Evolutionary conservation across 192 early-diverging fungal species (phyloP).

Genomic region (Backusella macrospora): DNA sequence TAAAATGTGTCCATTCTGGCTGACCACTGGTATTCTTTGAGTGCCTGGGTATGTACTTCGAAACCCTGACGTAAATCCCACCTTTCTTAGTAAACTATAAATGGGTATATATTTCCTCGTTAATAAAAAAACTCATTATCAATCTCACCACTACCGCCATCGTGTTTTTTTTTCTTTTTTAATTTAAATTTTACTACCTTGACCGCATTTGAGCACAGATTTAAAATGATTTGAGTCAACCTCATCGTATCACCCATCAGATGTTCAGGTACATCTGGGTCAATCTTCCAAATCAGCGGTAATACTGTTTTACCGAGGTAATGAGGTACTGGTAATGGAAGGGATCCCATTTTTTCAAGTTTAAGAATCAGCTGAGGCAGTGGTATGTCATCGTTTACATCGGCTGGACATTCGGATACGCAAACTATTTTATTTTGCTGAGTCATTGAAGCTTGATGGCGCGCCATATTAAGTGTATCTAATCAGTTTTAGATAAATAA

Average conservation of each 20-base stretch:
- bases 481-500: slow-evolving; percentile 13
- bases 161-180: not conserved
- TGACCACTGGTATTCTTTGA: slow-evolving; percentile 4
- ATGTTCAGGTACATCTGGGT: slow-evolving; percentile 51
- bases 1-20: slow-evolving; percentile 17
- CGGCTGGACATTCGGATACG: slow-evolving; percentile 38
- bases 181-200: slow-evolving; percentile 43
- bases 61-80: slow-evolving; percentile 35
- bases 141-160: not conserved
- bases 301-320: slow-evolving; percentile 32
- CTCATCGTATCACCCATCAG: slow-evolving; percentile 58
- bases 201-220: slow-evolving; percentile 58
- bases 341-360: slow-evolving; percentile 10
- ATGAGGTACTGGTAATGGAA: slow-evolving; percentile 19
- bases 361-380: slow-evolving; percentile 26
- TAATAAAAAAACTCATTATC: not conserved
- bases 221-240: slow-evolving; percentile 53
- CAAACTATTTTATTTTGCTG: slow-evolving; percentile 38
- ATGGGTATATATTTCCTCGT: not conserved
- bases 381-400: slow-evolving; percentile 34
- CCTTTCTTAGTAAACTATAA: slow-evolving; percentile 42
- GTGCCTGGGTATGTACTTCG: slow-evolving; percentile 31
- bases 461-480: slow-evolving; percentile 47
- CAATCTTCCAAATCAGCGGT: slow-evolving; percentile 55
- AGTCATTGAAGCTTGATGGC: slow-evolving; percentile 41